Evolutionary conservation across 352 stramenopile genomes (phyloP).

Genomic region (Phytophthora pistaciae): DNA sequence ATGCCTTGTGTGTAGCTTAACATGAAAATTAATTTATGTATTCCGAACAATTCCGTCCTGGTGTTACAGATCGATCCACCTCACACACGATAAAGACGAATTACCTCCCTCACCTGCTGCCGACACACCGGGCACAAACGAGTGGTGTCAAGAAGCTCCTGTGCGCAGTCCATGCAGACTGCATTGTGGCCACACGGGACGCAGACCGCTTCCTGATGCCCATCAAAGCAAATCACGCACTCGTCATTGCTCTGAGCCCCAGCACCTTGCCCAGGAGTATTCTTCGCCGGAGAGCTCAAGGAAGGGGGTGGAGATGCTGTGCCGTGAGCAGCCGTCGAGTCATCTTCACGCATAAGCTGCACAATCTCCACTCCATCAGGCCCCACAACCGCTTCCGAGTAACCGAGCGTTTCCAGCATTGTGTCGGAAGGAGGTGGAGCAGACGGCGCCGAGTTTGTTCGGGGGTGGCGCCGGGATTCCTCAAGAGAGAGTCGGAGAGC

Average conservation of each 20-base stretch:
- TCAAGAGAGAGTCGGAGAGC: conserved; percentile 67
- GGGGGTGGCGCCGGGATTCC: conserved; percentile 48
- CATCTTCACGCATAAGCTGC: conserved; percentile 55
- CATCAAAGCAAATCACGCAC: conserved; percentile 90
- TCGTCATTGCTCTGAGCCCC: conserved; percentile 41
- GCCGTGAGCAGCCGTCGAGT: conserved; percentile 10
- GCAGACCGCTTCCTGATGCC: conserved; percentile 74
- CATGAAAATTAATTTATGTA: conserved; percentile 17
- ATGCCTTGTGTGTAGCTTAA: background rate
- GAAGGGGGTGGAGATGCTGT: conserved; percentile 23
- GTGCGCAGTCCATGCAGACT: conserved; percentile 85
- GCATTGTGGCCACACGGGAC: conserved; percentile 89
- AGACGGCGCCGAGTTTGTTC: conserved; percentile 30
- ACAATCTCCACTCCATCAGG: conserved; percentile 86
- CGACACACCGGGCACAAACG: conserved; percentile 82
- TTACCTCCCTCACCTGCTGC: conserved; percentile 74
- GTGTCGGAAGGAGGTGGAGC: conserved; percentile 45
- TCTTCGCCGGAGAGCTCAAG: conserved; percentile 17
- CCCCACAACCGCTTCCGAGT: conserved; percentile 57
- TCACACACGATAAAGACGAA: conserved; percentile 83
- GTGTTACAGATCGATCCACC: background rate
- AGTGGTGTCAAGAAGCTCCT: conserved; percentile 70
- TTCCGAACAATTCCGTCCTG: background rate
- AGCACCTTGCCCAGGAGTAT: conserved; percentile 2
- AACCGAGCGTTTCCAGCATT: conserved; percentile 44